Evolutionary conservation across 2,329 filamentous ascomycete genomes (phyloP).

Genomic region (Cladosporium phlei): DNA sequence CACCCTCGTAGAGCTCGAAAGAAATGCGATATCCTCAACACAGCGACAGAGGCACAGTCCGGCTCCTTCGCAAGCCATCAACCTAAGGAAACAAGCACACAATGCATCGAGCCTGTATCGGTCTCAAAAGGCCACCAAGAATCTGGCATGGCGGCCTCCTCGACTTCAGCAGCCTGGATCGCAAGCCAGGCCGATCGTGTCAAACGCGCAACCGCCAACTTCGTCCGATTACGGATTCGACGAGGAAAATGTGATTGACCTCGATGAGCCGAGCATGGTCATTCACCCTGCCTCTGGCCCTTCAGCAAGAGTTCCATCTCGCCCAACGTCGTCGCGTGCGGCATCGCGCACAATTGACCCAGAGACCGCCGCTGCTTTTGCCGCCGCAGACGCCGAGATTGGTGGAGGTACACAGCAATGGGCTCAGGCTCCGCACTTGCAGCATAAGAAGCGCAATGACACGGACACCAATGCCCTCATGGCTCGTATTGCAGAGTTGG

Average conservation of each 20-base stretch:
- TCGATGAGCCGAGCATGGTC: constrained; percentile 36
- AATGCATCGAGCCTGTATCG: constrained; percentile 21
- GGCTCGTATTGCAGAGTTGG: constrained; percentile 42
- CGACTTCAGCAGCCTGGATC: constrained; percentile 17
- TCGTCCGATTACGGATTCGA: constrained; percentile 44
- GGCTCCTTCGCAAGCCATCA: not conserved
- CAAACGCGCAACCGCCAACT: constrained; percentile 17
- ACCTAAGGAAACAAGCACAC: constrained; percentile 18
- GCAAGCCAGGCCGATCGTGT: not conserved
- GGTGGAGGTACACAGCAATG: constrained; percentile 19
- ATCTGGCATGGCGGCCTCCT: constrained; percentile 28
- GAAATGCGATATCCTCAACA: constrained; percentile 40
- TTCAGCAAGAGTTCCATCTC: not conserved
- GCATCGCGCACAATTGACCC: constrained; percentile 18
- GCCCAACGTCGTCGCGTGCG: not conserved
- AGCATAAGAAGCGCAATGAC: constrained; percentile 3
- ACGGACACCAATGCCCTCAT: constrained; percentile 34
- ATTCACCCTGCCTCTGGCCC: constrained; percentile 23
- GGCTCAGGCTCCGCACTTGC: constrained; percentile 22
- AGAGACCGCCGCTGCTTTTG: constrained; percentile 29
- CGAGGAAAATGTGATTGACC: constrained; percentile 42
- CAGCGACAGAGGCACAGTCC: constrained; percentile 24
- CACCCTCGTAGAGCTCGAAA: constrained; percentile 43
- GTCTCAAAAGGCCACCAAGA: constrained; percentile 16
- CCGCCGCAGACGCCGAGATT: constrained; percentile 31